Evolutionary conservation across 2,329 filamentous ascomycete species (phyloP).

Genomic region (Trichoderma sp.): DNA sequence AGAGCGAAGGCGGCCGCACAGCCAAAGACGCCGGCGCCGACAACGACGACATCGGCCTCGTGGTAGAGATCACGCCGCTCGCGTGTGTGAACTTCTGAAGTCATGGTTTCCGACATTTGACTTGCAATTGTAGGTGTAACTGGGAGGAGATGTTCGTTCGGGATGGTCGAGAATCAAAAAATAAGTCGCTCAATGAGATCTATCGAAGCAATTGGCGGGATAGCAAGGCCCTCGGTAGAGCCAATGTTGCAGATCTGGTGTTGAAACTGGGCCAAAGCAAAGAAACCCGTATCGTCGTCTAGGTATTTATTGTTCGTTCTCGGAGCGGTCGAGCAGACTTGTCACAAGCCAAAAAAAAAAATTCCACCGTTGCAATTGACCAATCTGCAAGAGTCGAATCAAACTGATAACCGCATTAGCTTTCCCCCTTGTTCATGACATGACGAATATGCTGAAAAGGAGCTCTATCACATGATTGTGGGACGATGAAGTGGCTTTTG

Average conservation of each 20-base stretch:
- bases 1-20: constrained; percentile 82
- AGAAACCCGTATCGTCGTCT: neutral
- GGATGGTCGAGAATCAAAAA: neutral
- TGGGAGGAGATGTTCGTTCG: neutral
- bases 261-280: neutral
- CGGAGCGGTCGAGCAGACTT: neutral
- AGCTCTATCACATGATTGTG: constrained; percentile 21
- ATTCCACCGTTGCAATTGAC: neutral
- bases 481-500: constrained; percentile 13
- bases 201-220: neutral
- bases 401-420: neutral
- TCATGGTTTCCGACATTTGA: constrained; percentile 17
- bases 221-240: neutral
- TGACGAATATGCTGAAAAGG: constrained; percentile 13
- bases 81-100: constrained; percentile 29
- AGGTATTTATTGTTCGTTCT: constrained; percentile 6
- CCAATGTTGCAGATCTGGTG: neutral
- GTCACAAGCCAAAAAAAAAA: neutral
- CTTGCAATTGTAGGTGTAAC: neutral
- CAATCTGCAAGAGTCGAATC: neutral
- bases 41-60: constrained; percentile 80
- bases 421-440: constrained; percentile 18
- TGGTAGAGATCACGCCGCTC: constrained; percentile 52
- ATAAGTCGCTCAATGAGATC: too few relatives aligned
- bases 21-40: constrained; percentile 87